phyloP scores from a whole-genome alignment of 2,329 filamentous ascomycete species.

The Fusarium penzigii region DNA sequence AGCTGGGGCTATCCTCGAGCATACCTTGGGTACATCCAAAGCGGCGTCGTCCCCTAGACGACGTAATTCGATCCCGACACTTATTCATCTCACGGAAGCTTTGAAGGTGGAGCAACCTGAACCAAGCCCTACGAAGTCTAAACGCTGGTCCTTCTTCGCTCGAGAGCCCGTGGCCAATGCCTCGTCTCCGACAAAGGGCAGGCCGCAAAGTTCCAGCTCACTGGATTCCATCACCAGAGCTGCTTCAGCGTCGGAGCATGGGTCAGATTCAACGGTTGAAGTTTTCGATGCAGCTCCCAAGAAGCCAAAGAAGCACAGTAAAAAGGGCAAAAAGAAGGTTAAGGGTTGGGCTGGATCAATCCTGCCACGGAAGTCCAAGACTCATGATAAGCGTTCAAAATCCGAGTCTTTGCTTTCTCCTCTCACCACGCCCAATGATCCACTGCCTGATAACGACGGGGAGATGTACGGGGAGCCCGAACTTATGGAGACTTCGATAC shows the following conservation, averaged over 20 bases:
- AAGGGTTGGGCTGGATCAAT: constrained; percentile 72
- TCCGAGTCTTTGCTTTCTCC: constrained; percentile 46
- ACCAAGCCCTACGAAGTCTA: constrained; percentile 54
- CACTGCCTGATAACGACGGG: constrained; percentile 31
- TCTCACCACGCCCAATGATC: constrained; percentile 41
- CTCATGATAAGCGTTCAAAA: constrained; percentile 44
- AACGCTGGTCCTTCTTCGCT: constrained; percentile 63
- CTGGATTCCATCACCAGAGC: constrained; percentile 39
- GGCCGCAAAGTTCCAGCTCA: constrained; percentile 50
- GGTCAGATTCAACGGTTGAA: constrained; percentile 31
- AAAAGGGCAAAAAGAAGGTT: constrained; percentile 57
- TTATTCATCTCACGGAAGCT: constrained; percentile 45
- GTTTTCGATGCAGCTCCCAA: constrained; percentile 19
- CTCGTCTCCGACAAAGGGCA: constrained; percentile 47
- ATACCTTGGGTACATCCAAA: constrained; percentile 30
- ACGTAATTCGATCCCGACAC: constrained; percentile 60
- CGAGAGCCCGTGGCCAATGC: constrained; percentile 56
- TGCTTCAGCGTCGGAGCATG: constrained; percentile 39
- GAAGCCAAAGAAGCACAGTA: constrained; percentile 32
- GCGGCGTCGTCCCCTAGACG: constrained; percentile 44
- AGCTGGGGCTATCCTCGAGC: constrained; percentile 69
- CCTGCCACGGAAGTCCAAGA: constrained; percentile 63
- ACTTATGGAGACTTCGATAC: constrained; percentile 32
- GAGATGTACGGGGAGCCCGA: constrained; percentile 30
- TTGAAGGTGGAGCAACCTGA: constrained; percentile 37